These are phyloP conservation scores for Rubia yunnanensis DNA, from an alignment of 257 asterid genomes.

Conservation along the genomic window DNA sequence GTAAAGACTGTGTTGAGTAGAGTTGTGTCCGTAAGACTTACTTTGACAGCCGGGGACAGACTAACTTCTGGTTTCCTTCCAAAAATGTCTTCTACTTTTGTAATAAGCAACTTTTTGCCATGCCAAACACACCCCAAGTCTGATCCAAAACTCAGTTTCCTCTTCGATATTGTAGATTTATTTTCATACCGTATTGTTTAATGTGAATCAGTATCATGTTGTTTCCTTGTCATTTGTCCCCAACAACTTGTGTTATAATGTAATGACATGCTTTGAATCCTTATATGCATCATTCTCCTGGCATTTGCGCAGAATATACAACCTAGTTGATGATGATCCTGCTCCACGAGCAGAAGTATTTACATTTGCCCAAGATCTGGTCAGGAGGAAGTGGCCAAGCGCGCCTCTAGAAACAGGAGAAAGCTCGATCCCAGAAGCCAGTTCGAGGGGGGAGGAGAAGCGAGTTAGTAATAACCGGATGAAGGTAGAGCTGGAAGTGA, in stretches of 20 bases:
- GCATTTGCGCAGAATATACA: conserved; percentile 37
- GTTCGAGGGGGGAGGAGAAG: conserved; percentile 39
- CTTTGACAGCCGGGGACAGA: too few species aligned
- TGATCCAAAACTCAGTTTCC: neutral
- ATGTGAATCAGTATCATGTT: neutral
- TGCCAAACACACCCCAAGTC: too few species aligned
- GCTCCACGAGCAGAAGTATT: conserved; percentile 72
- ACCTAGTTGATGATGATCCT: conserved; percentile 81
- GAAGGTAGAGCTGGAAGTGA: conserved; percentile 61
- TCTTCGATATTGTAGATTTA: neutral
- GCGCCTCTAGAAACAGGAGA: conserved; percentile 22
- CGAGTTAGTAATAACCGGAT: conserved; percentile 78
- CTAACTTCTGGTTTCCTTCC: too few species aligned
- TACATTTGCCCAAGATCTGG: conserved; percentile 49
- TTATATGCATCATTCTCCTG: neutral
- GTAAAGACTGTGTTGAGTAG: too few species aligned
- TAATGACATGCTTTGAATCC: neutral
- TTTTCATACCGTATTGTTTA: neutral
- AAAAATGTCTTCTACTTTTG: too few species aligned
- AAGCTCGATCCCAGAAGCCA: conserved; percentile 14
- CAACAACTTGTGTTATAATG: neutral
- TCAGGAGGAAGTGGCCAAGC: conserved; percentile 47
- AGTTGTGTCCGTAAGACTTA: too few species aligned
- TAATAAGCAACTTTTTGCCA: too few species aligned
- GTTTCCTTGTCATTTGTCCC: neutral